These are phyloP conservation scores for Avena atlantica DNA, from an alignment of 176 grass and related monocot species.

Conservation along the genomic window DNA sequence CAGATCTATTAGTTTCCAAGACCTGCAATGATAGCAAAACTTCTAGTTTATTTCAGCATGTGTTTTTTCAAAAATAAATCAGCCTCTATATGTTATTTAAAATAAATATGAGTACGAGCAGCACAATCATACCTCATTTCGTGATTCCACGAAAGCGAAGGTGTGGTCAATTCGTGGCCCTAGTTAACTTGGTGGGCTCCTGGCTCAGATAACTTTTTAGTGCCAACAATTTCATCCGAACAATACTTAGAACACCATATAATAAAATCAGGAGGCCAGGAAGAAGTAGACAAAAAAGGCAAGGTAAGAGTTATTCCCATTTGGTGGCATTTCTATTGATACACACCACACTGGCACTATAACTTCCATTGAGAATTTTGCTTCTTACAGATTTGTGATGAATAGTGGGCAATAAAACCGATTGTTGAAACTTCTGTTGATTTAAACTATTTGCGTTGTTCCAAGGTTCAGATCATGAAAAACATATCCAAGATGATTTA, in stretches of 20 bases:
- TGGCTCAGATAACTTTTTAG: slow-evolving; percentile 79
- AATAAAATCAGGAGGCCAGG: slow-evolving; percentile 81
- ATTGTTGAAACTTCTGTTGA: neutral
- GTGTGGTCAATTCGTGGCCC: too few relatives aligned
- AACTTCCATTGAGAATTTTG: neutral
- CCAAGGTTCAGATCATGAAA: neutral
- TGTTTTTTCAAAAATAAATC: neutral
- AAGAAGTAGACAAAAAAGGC: slow-evolving; percentile 89
- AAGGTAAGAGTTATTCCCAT: slow-evolving; percentile 37
- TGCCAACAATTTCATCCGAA: slow-evolving; percentile 90
- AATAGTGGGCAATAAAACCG: neutral
- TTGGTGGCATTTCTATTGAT: too few relatives aligned
- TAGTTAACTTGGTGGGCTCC: slow-evolving; percentile 39
- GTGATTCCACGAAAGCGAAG: neutral
- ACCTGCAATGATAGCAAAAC: neutral
- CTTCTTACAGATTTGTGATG: neutral
- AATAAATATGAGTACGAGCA: neutral
- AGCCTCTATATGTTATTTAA: neutral
- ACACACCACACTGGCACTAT: too few relatives aligned
- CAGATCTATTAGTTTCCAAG: neutral
- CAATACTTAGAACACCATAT: slow-evolving; percentile 87
- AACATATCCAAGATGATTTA: neutral
- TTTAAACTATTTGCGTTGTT: neutral
- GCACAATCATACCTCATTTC: neutral
- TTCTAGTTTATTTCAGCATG: neutral